Conservation (phyloP, 257 asterid species). For the Nicotiana noctiflora region DNA sequence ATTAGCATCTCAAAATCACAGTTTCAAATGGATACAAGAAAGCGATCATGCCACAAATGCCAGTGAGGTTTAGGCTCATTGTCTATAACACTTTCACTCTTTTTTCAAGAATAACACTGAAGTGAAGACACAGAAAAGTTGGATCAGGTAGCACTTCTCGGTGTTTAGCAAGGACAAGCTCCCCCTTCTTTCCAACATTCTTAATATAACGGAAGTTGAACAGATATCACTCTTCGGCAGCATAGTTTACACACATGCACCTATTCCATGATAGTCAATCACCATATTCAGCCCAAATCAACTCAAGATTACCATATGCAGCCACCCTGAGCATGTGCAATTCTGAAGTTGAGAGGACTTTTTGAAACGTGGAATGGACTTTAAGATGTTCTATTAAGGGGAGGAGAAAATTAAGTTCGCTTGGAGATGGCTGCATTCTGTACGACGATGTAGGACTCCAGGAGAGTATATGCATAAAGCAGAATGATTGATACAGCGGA, state of each 20-base stretch:
- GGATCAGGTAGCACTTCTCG: not conserved
- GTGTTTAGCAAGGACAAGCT: not conserved
- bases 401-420: not conserved
- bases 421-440: not conserved
- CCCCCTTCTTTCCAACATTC: not conserved
- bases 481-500: not conserved
- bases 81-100: not conserved
- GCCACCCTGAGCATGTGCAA: not conserved
- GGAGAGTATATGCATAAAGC: not conserved
- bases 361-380: not conserved
- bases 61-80: not conserved
- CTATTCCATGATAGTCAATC: not conserved
- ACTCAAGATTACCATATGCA: not conserved
- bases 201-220: not conserved
- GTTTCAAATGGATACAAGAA: not conserved
- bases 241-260: not conserved
- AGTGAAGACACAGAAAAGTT: not conserved
- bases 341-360: not conserved
- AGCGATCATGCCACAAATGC: not conserved
- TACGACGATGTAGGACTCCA: not conserved
- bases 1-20: not conserved
- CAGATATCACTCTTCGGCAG: not conserved
- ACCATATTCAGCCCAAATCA: not conserved
- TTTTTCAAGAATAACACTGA: not conserved
- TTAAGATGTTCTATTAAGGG: not conserved